Percentiles rank a stretch among this genome's conserved stretches.
Evolutionary conservation across 345 rosid genomes (phyloP).

Genomic region (Dimocarpus longan): DNA sequence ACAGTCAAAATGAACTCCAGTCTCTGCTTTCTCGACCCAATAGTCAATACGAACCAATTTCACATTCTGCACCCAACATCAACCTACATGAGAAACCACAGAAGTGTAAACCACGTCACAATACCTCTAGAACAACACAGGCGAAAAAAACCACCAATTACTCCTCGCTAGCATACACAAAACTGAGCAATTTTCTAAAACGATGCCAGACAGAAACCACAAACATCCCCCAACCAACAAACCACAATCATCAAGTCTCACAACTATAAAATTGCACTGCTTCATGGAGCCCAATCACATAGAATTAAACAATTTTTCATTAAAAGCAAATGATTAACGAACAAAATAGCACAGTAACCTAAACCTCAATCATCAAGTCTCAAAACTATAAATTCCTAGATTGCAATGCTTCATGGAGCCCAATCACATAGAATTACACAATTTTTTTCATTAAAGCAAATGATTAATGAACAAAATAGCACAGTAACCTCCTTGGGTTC

Average conservation of each 20-base stretch:
- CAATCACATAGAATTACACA: not conserved
- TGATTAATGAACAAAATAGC: slow-evolving; percentile 10
- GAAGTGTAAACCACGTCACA: slow-evolving; percentile 38
- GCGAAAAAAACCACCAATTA: not conserved
- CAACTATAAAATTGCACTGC: not conserved
- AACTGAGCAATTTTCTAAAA: not conserved
- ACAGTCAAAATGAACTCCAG: slow-evolving; percentile 86
- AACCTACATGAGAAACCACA: slow-evolving; percentile 56
- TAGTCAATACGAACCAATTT: slow-evolving; percentile 80
- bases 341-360: too few relatives aligned
- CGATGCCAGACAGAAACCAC: not conserved
- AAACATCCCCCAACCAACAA: too few relatives aligned
- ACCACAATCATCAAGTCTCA: not conserved
- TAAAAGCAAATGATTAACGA: too few relatives aligned
- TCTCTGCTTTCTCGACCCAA: slow-evolving; percentile 86
- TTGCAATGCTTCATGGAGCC: not conserved
- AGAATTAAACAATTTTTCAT: not conserved
- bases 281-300: not conserved
- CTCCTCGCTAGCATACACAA: not conserved
- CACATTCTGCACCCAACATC: slow-evolving; percentile 89
- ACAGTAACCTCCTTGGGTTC: slow-evolving; percentile 72
- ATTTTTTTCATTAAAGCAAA: not conserved
- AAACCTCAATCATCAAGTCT: too few relatives aligned
- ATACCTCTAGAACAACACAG: slow-evolving; percentile 14
- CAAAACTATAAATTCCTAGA: not conserved